Percentiles rank a stretch among this genome's conserved stretches.
phyloP scores from a whole-genome alignment of 2,329 filamentous ascomycete genomes.

The Blastomyces silverae region DNA sequence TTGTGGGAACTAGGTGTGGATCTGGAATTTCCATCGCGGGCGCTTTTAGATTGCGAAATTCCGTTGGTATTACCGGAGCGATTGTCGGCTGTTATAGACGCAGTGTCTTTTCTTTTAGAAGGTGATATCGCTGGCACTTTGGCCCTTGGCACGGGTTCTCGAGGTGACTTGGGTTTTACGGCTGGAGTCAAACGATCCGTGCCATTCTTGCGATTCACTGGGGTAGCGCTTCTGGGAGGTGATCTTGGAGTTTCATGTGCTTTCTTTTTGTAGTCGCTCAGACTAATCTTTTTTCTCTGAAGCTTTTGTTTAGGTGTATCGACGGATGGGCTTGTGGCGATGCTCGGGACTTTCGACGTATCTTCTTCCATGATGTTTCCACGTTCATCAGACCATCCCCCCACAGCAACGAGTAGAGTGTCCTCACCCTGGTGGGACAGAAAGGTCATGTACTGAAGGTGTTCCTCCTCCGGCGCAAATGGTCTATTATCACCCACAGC shows the following conservation, averaged over 20 bases:
- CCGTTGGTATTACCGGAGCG: neutral
- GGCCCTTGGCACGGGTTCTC: neutral
- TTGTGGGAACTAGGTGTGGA: neutral
- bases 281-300: constrained; percentile 55
- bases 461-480: constrained; percentile 51
- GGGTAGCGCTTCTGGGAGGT: constrained; percentile 22
- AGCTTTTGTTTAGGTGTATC: constrained; percentile 39
- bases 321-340: constrained; percentile 35
- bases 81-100: neutral
- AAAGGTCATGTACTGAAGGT: constrained; percentile 58
- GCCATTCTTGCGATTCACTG: constrained; percentile 8
- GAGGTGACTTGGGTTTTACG: neutral
- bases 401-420: constrained; percentile 47
- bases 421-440: constrained; percentile 52
- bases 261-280: constrained; percentile 57
- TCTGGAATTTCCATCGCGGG: constrained; percentile 5
- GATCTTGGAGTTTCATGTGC: constrained; percentile 34
- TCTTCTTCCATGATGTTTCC: constrained; percentile 43
- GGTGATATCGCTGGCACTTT: neutral
- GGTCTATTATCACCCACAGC: constrained; percentile 45
- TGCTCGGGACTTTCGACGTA: constrained; percentile 32
- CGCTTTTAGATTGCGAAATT: neutral
- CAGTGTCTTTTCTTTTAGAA: constrained; percentile 9
- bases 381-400: constrained; percentile 48
- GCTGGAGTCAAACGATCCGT: neutral